Base-by-base conservation (phyloP, 805 yeast genomes). In the Teunomyces funiuensis region DNA sequence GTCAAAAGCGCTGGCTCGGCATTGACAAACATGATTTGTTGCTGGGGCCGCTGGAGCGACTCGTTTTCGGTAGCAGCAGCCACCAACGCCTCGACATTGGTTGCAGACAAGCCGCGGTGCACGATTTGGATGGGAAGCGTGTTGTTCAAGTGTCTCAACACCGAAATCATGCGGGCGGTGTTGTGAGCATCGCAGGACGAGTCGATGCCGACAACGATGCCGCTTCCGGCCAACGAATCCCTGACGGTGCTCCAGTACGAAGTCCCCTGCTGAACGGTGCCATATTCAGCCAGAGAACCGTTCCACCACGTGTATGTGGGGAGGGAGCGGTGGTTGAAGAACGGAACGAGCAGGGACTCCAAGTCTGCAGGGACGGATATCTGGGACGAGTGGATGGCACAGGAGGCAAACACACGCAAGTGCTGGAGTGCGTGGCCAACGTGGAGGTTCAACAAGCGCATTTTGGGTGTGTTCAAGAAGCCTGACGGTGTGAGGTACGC, bases 61-160 rank as follows among this genome's bases (percentile, higher is more conserved):
- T 33, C 23, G n/a, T 11, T 6, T 9, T 28, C 17, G 5, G 34
- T 23, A 11, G 44, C 29, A 2, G 36, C 42, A n/a, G 36, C 42
- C 6, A 44, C 42, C 33, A 39, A 38, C 28, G 33, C 31, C 5
- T 36, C 28, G 7, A 33, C 36, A 4, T 28, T 30, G 14, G 14
- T 18, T 8, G 30, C 13, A 4, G 8, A 10, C 10, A 37, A 11
- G 11, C 18, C 19, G 18, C 37, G 15, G 34, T 43, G 42, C n/a
- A 47, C 51, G 5, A 47, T 33, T 30, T 47, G 47, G 9, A 47
- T 33, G 2, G 51, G 51, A 9, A 47, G 26, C 22, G 39, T 39
- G 37, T 40, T 47, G 9, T 28, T 28, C 25, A 47, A 29, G 15
- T 28, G 29, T 13, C 27, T 11, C 6, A 47, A 37, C n/a, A 45